Conservation (phyloP, 768 basidiomycete genomes). For the Tubosaeta sp. region DNA sequence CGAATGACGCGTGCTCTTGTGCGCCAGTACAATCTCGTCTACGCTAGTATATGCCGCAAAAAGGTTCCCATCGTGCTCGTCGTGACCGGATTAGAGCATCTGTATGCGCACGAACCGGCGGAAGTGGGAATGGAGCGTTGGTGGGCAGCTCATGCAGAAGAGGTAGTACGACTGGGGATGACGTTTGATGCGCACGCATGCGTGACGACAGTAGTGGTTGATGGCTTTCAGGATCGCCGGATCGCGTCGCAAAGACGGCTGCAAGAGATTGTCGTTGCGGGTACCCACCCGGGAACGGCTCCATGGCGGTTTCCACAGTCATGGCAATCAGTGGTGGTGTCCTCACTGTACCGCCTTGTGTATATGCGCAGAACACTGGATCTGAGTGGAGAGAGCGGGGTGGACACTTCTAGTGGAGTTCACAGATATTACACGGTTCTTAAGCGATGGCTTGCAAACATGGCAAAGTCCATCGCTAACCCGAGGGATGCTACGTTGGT, state of each 20-base stretch:
- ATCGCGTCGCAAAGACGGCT: neutral
- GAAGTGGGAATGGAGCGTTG: conserved; percentile 4
- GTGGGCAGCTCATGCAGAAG: neutral
- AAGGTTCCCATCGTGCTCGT: conserved; percentile 6
- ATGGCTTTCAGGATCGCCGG: neutral
- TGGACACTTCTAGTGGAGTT: no score
- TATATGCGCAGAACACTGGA: neutral
- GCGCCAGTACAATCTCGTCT: neutral
- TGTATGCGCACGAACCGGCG: neutral
- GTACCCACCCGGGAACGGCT: neutral
- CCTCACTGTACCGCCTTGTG: neutral
- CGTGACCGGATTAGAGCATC: conserved; percentile 1
- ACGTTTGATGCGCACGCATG: neutral
- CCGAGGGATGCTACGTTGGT: neutral
- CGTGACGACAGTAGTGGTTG: neutral
- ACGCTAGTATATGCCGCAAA: neutral
- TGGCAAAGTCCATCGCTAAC: no score
- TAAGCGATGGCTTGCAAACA: neutral
- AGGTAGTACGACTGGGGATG: neutral
- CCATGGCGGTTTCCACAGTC: neutral
- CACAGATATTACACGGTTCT: neutral
- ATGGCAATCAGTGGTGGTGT: neutral
- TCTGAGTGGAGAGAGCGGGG: neutral
- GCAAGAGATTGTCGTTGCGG: neutral
- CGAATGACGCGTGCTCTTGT: neutral